A percentile compares a stretch with the other conserved stretches of the same genome.
phyloP scores from a whole-genome alignment of 2,329 filamentous ascomycete genomes.

The Arthroderma sp. region DNA sequence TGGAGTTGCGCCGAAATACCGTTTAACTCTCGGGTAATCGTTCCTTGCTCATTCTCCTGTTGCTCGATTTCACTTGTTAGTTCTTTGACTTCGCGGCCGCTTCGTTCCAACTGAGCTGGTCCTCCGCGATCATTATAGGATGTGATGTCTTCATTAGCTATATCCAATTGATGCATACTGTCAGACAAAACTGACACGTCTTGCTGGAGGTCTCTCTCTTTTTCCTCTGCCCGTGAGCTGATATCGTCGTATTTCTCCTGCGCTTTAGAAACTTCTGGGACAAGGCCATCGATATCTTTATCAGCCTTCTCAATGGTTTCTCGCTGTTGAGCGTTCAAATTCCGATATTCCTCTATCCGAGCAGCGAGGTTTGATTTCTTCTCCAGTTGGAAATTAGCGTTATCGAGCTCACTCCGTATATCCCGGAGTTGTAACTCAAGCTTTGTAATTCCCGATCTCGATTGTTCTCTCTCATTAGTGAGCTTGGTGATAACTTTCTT shows the following conservation, averaged over 20 bases:
- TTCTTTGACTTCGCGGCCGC: conserved; percentile 53
- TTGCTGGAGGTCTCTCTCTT: conserved; percentile 58
- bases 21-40: conserved; percentile 59
- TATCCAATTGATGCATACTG: conserved; percentile 62
- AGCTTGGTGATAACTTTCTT: conserved; percentile 55
- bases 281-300: conserved; percentile 57
- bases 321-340: conserved; percentile 54
- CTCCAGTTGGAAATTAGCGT: conserved; percentile 61
- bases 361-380: conserved; percentile 59
- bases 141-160: conserved; percentile 64
- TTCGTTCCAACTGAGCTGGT: conserved; percentile 53
- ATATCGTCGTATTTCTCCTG: conserved; percentile 66
- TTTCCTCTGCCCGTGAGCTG: conserved; percentile 54
- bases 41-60: conserved; percentile 53
- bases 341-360: conserved; percentile 62
- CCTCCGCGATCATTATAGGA: conserved; percentile 68
- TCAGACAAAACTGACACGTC: conserved; percentile 59
- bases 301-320: conserved; percentile 58
- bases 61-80: conserved; percentile 53
- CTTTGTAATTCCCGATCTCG: conserved; percentile 51
- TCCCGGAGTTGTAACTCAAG: conserved; percentile 70
- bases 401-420: conserved; percentile 56
- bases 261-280: conserved; percentile 62
- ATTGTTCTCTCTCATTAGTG: conserved; percentile 56
- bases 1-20: conserved; percentile 63